Percentiles rank a stretch among this genome's conserved stretches.
phyloP scores from a whole-genome alignment of 2,329 filamentous ascomycete genomes.

The Catunica adiposa region DNA sequence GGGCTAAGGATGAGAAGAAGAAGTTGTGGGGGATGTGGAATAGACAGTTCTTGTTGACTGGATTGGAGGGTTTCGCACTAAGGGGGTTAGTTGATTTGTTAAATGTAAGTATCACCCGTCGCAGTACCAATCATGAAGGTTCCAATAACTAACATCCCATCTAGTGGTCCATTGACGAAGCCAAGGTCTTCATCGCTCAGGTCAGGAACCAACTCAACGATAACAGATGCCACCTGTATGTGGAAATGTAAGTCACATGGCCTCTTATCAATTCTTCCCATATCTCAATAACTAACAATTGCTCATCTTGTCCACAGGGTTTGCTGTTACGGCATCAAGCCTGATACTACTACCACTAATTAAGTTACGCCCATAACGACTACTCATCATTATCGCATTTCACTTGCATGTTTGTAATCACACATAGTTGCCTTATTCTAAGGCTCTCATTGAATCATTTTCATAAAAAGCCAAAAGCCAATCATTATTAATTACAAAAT shows the following conservation, averaged over 20 bases:
- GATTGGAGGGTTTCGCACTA: slow-evolving; percentile 18
- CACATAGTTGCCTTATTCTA: no score
- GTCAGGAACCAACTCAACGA: slow-evolving; percentile 21
- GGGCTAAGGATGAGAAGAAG: slow-evolving; percentile 20
- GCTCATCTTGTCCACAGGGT: not conserved
- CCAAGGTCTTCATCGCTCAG: slow-evolving; percentile 21
- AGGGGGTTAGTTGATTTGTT: slow-evolving; percentile 16
- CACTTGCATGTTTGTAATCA: no score
- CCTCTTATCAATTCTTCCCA: not conserved
- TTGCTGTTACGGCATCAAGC: not conserved
- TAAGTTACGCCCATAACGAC: not conserved
- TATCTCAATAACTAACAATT: not conserved
- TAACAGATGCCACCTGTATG: slow-evolving; percentile 21
- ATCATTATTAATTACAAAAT: not conserved
- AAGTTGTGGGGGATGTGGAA: slow-evolving; percentile 19
- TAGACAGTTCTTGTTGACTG: slow-evolving; percentile 17
- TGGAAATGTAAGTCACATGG: slow-evolving; percentile 13
- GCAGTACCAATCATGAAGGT: not conserved
- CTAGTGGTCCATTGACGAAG: slow-evolving; percentile 17
- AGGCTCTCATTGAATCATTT: no score
- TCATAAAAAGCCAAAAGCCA: not conserved
- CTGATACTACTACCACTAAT: not conserved
- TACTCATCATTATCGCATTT: not conserved
- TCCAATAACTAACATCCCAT: not conserved
- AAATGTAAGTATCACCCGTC: not conserved